Evolutionary conservation across 495 filamentous ascomycete species (phyloP), one percentile per base, ranked within the genome.

Genomic region (Penicillium roqueforti): DNA sequence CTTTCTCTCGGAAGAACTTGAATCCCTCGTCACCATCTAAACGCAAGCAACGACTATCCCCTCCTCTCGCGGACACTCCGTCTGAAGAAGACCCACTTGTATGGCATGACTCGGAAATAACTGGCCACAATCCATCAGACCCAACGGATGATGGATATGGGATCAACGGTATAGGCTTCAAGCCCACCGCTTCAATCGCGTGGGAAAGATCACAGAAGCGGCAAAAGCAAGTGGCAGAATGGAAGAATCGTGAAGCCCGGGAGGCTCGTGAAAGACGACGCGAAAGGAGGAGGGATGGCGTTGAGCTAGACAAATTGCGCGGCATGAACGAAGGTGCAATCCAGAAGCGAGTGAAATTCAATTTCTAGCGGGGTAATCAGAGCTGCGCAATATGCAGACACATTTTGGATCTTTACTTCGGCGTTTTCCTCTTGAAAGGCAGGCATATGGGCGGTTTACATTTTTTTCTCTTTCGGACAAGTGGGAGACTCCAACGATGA

Each of bases 91-190:
- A 71, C 34, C 75, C 84, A 20, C 77, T 91, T 54, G 91, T 88
- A 31, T 93, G 89, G 90, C 85, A 84, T 61, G 87, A 90, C 56
- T 76, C 85, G 50, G 90, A 95, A 59, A 92, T 95, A 55, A 95
- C 90, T 0, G 83, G 90, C 16, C 87, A 93, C 63, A 78, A 87
- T 57, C 85, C 85, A 3, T 78, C 78, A 28, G 87, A 90, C 65
- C 84, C 84, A 36, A 82, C 79, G 51, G 87, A 90, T 57, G 87
- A 91, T 68, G 87, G 87, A 23, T 87, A 87, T 32, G 87, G 87
- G 34, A 88, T 91, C 57, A 89, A 95, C 68, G 92, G 92, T 13
- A 87, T 97, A 62, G 92, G 92, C 1, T 97, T 95, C 70, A 86
- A 83, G 57, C 92, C 92, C 1, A 97, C 91, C 8, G 80, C 91